These are phyloP conservation scores for Cordyceps fumosorosea DNA, from an alignment of 2,329 filamentous ascomycete genomes.

Conservation along the genomic window DNA sequence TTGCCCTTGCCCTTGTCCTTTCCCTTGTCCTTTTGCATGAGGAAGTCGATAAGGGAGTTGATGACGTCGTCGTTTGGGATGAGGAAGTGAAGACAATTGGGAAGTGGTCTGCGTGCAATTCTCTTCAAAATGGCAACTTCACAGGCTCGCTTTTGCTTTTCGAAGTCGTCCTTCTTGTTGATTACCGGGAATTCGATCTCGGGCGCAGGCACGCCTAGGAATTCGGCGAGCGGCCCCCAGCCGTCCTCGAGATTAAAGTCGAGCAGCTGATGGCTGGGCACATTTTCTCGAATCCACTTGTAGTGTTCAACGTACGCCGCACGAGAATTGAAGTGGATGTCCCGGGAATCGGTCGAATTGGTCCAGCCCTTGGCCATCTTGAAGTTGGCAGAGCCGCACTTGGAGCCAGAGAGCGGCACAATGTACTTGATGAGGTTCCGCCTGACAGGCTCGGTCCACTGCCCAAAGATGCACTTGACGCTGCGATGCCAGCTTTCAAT, in stretches of 20 bases:
- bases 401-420: background rate
- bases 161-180: constrained; percentile 18
- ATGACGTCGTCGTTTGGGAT: no score
- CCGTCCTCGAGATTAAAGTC: constrained; percentile 24
- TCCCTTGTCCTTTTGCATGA: no score
- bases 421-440: background rate
- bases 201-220: constrained; percentile 25
- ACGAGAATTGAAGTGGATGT: constrained; percentile 11
- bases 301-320: constrained; percentile 23
- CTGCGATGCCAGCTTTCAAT: constrained; percentile 16
- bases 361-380: background rate
- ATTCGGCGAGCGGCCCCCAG: constrained; percentile 28
- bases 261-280: constrained; percentile 20
- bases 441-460: background rate
- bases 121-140: no score
- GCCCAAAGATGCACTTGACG: constrained; percentile 12
- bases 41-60: no score
- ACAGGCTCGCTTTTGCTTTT: background rate
- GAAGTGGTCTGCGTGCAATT: no score
- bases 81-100: no score
- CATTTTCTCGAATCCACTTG: constrained; percentile 18
- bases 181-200: constrained; percentile 23
- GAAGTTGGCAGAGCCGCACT: background rate
- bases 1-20: no score
- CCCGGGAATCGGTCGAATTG: background rate